Base-by-base conservation (phyloP, 163 green algal species). In the Chlorella variabilis region DNA sequence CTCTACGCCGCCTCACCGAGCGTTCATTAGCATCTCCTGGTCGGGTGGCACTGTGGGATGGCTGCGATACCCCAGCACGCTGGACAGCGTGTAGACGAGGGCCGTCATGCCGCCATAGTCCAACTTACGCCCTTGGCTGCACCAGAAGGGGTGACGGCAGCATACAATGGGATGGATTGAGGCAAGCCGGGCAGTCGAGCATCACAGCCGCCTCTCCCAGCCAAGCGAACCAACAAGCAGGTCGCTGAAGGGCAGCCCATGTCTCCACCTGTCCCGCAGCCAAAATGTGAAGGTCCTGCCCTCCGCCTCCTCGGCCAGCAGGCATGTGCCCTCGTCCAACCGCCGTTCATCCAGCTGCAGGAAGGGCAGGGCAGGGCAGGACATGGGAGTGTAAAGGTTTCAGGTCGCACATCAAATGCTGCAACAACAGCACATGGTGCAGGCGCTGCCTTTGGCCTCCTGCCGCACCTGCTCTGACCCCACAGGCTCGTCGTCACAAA, bases 281-380 rank as follows among this genome's bases (percentile, higher is more conserved):
- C 79, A 88, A 36, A 90, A 90, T 29, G 84, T 86, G 79, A 88
- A 90, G 4, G 63, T 34, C 15, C 73, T 71, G 4, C 67, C 73
- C 5, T 63, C 34, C 20, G n/a, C 20, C 13, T 6, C n/a, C 31
- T 49, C 36, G 6, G 18, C 48, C 45, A 38, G 36, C 48, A 82
- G 63, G 33, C 63, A 48, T 23, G 27, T n/a, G 33, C 34, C 18
- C 4, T 58, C 42, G 17, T 77, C 49, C 65, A 68, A 41, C 56
- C 42, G 67, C 38, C 31, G 8, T 6, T 58, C 56, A 9, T 61
- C 31, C 33, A 61, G 36, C 49, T 62, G 74, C 51, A 62, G 21
- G 4, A 27, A 21, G 33, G 31, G 23, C 29, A 54, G 45, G 45
- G 45, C 45, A 70, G 49, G 38, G 23, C 20, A 34, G 49, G 34